Percentiles rank a stretch among this genome's conserved stretches.
Evolutionary conservation across 371 early-diverging fungal species (phyloP).

Genomic region (Mortierella sp.): DNA sequence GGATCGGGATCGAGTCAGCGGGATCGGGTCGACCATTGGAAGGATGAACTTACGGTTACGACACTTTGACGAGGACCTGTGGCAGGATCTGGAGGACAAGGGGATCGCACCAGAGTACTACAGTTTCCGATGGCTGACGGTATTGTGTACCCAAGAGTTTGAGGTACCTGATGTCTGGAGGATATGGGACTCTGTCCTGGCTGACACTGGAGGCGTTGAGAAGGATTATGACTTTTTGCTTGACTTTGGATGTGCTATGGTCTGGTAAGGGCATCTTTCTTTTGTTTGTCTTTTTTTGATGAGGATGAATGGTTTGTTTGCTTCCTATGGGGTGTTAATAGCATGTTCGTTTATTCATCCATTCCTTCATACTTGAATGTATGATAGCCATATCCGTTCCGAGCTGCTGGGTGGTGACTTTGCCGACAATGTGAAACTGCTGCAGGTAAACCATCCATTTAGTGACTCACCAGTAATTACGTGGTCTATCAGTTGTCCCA

Average conservation of each 20-base stretch:
- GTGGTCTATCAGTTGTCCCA: too few species aligned
- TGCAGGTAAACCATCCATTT: too few species aligned
- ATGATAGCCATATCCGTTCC: conserved; percentile 66
- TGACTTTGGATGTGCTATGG: conserved; percentile 85
- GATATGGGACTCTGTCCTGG: conserved; percentile 88
- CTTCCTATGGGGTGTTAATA: background rate
- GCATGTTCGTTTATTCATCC: background rate
- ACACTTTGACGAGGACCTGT: conserved; percentile 73
- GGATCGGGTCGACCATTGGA: conserved; percentile 73
- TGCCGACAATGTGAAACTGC: conserved; percentile 73
- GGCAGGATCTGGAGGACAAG: conserved; percentile 72
- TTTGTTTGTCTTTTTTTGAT: background rate
- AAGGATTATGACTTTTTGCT: conserved; percentile 78
- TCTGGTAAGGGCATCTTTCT: conserved; percentile 64
- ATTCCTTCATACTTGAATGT: background rate
- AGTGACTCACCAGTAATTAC: background rate
- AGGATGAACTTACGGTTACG: conserved; percentile 71
- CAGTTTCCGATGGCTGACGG: conserved; percentile 90
- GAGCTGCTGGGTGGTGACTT: conserved; percentile 72
- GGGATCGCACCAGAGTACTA: conserved; percentile 84
- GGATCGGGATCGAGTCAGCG: conserved; percentile 72
- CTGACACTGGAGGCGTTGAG: conserved; percentile 65
- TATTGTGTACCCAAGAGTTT: conserved; percentile 87
- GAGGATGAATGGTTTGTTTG: background rate
- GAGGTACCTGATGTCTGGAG: conserved; percentile 85